Conservation (phyloP, 306 rosid genomes). For the Cicer arietinum region DNA sequence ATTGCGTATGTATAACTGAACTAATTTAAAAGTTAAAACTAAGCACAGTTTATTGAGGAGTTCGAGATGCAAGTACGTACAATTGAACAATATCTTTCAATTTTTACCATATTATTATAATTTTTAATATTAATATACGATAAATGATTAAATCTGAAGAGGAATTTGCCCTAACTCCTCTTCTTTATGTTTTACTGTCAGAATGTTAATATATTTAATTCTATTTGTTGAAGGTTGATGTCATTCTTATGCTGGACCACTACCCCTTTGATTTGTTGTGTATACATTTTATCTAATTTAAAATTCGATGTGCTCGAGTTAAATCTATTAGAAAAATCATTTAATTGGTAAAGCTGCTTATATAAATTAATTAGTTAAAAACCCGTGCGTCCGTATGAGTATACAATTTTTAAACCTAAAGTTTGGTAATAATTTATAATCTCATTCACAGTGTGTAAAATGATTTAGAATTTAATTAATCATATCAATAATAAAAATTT, state of each 20-base stretch:
- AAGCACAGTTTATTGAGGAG: slow-evolving; percentile 49
- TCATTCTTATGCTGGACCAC: slow-evolving; percentile 47
- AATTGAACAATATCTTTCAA: slow-evolving; percentile 50
- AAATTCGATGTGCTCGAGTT: too few relatives aligned
- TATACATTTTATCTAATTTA: not conserved
- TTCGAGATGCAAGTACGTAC: slow-evolving; percentile 82
- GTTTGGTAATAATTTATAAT: too few relatives aligned
- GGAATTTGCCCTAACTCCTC: slow-evolving; percentile 8
- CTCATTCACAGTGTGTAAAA: too few relatives aligned
- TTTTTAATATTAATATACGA: too few relatives aligned
- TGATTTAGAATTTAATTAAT: too few relatives aligned
- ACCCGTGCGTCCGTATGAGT: too few relatives aligned
- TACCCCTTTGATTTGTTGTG: not conserved
- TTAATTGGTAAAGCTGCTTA: slow-evolving; percentile 3
- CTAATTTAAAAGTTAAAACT: slow-evolving; percentile 39
- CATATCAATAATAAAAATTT: too few relatives aligned
- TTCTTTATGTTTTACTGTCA: slow-evolving; percentile 6
- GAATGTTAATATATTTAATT: slow-evolving; percentile 26
- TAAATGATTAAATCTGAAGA: not conserved
- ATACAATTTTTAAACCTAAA: too few relatives aligned
- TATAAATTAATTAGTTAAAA: too few relatives aligned
- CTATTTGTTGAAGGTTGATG: slow-evolving; percentile 34
- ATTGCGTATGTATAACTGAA: slow-evolving; percentile 50
- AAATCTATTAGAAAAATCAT: slow-evolving; percentile 14
- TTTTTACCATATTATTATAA: not conserved